Evolutionary conservation across 495 filamentous ascomycete species (phyloP), one percentile per base, ranked within the genome.

Genomic region (Bacidia rubella): DNA sequence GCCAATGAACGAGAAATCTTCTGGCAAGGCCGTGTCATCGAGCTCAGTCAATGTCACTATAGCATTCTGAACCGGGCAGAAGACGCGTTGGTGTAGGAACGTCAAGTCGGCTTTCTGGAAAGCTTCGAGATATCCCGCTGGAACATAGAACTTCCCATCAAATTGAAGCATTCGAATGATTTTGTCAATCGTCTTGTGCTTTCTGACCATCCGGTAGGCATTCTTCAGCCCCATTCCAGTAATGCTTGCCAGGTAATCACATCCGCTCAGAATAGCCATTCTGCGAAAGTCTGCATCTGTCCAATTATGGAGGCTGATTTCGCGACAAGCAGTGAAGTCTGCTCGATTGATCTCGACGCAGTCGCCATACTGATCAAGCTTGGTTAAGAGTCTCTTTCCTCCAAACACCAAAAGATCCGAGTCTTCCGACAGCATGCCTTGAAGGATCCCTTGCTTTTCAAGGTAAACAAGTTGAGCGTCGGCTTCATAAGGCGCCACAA

Each of bases 211-310:
- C 27, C 88, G 78, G 61, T 99, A 83, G 1, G 93, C 93, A 21
- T 88, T 96, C 66, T 95, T 95, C 44, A 99, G 64, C 2, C 93
- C 93, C 75, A 99, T 78, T 44, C 81, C 83, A 39, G 75, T 78
- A 54, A 97, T 86, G 57, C 80, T 83, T 4, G 81, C 73, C 47
- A 97, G 74, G 66, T 99, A 99, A 64, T 99, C 93, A 65, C 93
- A 99, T n/a, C 93, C 93, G 64, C 88, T 95, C 20, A 99, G 63
- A 49, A 99, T 97, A 47, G 90, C 88, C 93, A 99, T 99, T 20
- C 75, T 81, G 45, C 93, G 76, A 60, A 99, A 99, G 52, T 96
- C 86, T 5, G 70, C 73, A 65, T 96, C 87, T 2, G 85, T 83
- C 90, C 92, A 99, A 12, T 89, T 90, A 11, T 86, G 82, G 17